Evolutionary conservation across 2,329 filamentous ascomycete genomes (phyloP), one percentile per base, ranked within the genome.

Genomic region (Verticillium isaacii): DNA sequence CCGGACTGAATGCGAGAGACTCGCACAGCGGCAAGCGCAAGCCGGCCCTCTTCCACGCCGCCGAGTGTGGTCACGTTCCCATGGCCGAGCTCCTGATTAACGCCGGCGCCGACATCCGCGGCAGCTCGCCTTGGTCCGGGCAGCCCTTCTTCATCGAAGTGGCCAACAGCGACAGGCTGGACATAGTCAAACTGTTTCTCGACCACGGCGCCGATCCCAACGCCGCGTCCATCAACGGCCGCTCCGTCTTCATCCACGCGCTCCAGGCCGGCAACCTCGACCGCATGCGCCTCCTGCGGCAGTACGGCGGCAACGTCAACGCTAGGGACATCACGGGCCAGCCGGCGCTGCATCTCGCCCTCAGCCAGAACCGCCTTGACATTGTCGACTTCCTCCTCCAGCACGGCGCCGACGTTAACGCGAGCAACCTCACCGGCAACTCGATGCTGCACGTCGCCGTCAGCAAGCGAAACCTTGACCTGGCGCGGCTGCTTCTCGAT

Each of bases 181-280:
- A 64, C 14, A 61, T 64, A 32, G 56, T 70, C 39, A 61, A 61
- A 17, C 59, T 71, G 23, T 64, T 75, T 57, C 66, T 75, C 12
- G 64, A 70, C 12, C 67, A 66, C 32, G 78, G 78, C 7, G 79
- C 79, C n/a, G 69, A 72, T 5, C 60, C 69, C 1, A 72, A 71
- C 14, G 66, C 70, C 0, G 67, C 61, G 3, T 72, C 75, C 32
- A 60, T 72, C 8, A 70, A 66, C 2, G 73, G 74, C 0, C 70
- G 65, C n/a, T 69, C 70, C 0, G 57, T 75, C 9, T 64, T 76
- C 1, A 66, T 67, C 1, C 61, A 74, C 14, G 75, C 74, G 0
- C 60, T 70, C 6, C 64, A 67, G 19, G 63, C 59, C 11, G 63
- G 64, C 17, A 63, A 60, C n/a, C 59, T 63, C 2, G 60, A 64